Base-by-base conservation (phyloP, 129 eudicot genomes). In the Ambrosia artemisiifolia region DNA sequence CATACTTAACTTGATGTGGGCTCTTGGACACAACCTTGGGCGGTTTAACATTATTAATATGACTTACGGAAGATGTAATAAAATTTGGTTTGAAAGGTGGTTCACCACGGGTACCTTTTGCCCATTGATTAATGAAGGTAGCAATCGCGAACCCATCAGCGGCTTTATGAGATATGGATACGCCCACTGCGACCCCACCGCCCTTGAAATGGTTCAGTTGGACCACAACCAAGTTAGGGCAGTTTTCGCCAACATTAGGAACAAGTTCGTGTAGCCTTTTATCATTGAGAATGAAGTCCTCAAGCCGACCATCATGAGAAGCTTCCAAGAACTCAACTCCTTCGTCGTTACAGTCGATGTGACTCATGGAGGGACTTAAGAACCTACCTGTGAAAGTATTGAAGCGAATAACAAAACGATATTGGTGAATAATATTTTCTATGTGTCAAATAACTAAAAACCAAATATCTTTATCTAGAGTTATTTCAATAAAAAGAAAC, bases 41-140 rank as follows among this genome's bases (percentile, higher is more conserved):
- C 2, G 6, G 40, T 35, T 35, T 35, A 3, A 16, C 6, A 0
- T 2, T 30, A 14, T n/a, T 16, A 24, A 24, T 24, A 0, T 47
- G 11, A 9, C 30, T 3, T 61, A 3, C 11, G 6, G 69, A 2
- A 0, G 77, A 46, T 5, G 61, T 7, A 46, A 73, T 4, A 57
- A 62, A 62, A 47, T 2, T 18, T 7, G 69, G 77, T 30, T 69
- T 51, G 38, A 9, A 11, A 0, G 63, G 73, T 17, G 73, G 33
- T 19, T 32, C 63, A 16, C 56, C 56, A 14, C 20, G 20, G 1
- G 56, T 16, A 50, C 1, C 56, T 1, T n/a, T 14, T 0, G 57
- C 57, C 57, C 57, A 53, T 5, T 53, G 28, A 7, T 53, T 53
- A 18, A 18, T 46, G 14, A 53, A 53, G 11, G 24, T 53, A 18